These are phyloP conservation scores for Verbascum thapsus DNA, from an alignment of 257 asterid species.

Conservation along the genomic window DNA sequence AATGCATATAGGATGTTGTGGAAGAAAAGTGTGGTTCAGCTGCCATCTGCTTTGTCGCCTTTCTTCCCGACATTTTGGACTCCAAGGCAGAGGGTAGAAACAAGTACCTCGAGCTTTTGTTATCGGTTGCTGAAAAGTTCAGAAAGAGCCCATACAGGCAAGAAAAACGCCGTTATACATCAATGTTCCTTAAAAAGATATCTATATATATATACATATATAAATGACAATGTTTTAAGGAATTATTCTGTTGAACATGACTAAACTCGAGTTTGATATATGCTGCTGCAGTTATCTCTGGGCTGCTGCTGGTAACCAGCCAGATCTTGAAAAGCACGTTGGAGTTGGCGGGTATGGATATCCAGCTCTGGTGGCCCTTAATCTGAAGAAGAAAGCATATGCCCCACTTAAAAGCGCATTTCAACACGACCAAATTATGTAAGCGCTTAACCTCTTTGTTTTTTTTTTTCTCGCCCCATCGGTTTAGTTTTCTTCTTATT, in stretches of 20 bases:
- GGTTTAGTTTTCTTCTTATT: not conserved
- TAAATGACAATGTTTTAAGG: not conserved
- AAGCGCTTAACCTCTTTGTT: conserved; percentile 25
- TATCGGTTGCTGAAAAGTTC: conserved; percentile 87
- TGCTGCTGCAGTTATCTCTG: conserved; percentile 71
- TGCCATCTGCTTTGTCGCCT: conserved; percentile 84
- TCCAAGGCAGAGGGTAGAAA: conserved; percentile 93
- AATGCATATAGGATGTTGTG: conserved; percentile 59
- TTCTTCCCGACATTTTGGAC: conserved; percentile 95
- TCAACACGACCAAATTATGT: conserved; percentile 68
- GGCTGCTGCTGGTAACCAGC: conserved; percentile 92
- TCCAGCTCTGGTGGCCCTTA: conserved; percentile 90
- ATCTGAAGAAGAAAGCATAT: conserved; percentile 76
- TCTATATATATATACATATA: too few species aligned
- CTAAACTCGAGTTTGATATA: conserved; percentile 10
- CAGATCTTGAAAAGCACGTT: conserved; percentile 79
- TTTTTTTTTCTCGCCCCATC: not conserved
- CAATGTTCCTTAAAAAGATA: conserved; percentile 14
- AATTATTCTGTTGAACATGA: not conserved
- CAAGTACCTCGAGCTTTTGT: conserved; percentile 63
- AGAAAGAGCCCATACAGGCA: conserved; percentile 85
- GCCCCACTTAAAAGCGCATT: conserved; percentile 90
- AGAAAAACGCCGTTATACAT: conserved; percentile 31
- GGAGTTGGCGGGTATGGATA: conserved; percentile 98
- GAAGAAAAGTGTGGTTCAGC: conserved; percentile 95